Conservation (phyloP, 345 rosid genomes). For the Acer yangbiense region DNA sequence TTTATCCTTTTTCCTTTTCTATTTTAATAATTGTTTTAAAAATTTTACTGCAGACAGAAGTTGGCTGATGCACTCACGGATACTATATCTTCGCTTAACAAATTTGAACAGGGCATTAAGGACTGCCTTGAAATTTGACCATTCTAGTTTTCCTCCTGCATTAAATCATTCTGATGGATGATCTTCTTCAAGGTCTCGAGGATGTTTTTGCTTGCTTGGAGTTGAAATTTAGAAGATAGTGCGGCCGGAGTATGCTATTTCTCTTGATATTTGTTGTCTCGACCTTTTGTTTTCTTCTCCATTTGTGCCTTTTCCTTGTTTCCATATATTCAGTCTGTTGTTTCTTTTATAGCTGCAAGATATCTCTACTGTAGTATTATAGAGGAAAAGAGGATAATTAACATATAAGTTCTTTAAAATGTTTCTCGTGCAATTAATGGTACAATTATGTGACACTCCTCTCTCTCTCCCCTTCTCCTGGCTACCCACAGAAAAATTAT, state of each 20-base stretch:
- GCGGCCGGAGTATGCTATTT: slow-evolving; percentile 3
- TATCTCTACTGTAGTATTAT: background rate
- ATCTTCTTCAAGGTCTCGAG: slow-evolving; percentile 19
- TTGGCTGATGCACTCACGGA: slow-evolving; percentile 52
- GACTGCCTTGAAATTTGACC: slow-evolving; percentile 60
- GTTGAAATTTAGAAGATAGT: slow-evolving; percentile 6
- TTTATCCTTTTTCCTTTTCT: background rate
- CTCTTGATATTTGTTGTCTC: slow-evolving; percentile 6
- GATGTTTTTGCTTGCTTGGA: slow-evolving; percentile 8
- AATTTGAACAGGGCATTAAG: slow-evolving; percentile 60
- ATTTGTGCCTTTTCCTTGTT: background rate
- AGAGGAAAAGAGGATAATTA: background rate
- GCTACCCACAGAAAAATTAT: background rate
- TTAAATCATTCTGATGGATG: slow-evolving; percentile 14
- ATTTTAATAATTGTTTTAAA: slow-evolving; percentile 9
- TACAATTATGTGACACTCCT: background rate
- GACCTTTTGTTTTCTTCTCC: background rate
- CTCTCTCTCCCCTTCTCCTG: background rate
- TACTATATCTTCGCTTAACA: slow-evolving; percentile 55
- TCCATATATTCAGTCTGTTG: background rate
- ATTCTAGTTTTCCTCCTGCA: slow-evolving; percentile 2
- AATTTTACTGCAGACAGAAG: slow-evolving; percentile 42
- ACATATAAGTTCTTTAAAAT: background rate
- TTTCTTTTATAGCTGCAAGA: background rate
- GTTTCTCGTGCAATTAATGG: background rate